These are phyloP conservation scores for Penicillium hesseltinei DNA, from an alignment of 2,329 filamentous ascomycete species.

Conservation along the genomic window DNA sequence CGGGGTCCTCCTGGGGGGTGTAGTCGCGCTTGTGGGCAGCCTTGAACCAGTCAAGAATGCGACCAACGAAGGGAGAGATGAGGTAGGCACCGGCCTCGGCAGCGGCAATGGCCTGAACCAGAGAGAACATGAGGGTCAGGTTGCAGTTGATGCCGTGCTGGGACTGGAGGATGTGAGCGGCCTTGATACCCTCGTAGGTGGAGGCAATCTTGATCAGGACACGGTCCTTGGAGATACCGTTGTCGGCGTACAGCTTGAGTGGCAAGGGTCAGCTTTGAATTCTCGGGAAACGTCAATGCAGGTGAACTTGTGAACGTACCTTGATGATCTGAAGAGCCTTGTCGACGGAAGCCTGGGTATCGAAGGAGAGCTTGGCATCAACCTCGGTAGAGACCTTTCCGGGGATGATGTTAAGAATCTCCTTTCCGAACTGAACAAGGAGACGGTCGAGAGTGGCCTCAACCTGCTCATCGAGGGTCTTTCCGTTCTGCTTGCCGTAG, in stretches of 20 bases:
- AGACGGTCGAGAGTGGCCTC: conserved; percentile 89
- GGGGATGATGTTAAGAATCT: conserved; percentile 95
- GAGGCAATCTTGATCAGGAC: conserved; percentile 98
- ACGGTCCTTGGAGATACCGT: conserved; percentile 89
- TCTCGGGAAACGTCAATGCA: not conserved
- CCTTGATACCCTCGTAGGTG: conserved; percentile 99
- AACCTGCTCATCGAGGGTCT: conserved; percentile 73
- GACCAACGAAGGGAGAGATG: conserved; percentile 98
- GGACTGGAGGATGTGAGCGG: conserved; percentile 91
- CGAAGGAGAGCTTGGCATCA: conserved; percentile 92
- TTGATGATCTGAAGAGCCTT: conserved; percentile 98
- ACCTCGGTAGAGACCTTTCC: conserved; percentile 99
- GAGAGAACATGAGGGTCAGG: conserved; percentile 98
- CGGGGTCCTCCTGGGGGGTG: conserved; percentile 84
- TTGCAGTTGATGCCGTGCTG: conserved; percentile 98
- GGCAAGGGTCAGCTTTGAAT: conserved; percentile 23
- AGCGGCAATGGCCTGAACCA: conserved; percentile 88
- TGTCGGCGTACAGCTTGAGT: conserved; percentile 86
- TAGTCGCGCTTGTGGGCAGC: conserved; percentile 91
- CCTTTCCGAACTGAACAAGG: conserved; percentile 94
- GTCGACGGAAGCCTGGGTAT: conserved; percentile 84
- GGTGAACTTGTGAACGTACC: conserved; percentile 50
- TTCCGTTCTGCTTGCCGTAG: conserved; percentile 76
- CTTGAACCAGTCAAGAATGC: conserved; percentile 99
- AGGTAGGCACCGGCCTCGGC: conserved; percentile 95